Base-by-base conservation (phyloP, 1,284 basidiomycete genomes). In the Lignosus rhinocerotis region DNA sequence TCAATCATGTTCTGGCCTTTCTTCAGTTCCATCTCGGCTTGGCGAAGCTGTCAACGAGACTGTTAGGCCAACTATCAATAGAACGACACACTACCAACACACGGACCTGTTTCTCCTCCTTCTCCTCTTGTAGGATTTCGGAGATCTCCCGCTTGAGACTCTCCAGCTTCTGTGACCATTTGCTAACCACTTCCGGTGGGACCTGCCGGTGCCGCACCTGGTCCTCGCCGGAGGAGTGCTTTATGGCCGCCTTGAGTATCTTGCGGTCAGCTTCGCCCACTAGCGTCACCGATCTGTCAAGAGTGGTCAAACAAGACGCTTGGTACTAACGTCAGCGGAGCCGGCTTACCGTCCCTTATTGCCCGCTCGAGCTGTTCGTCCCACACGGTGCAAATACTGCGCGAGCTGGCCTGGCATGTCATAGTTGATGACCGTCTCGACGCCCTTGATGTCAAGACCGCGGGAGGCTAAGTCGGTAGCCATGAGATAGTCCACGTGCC, bases 391-490 rank as follows among this genome's bases (percentile, higher is more conserved):
- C 38, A 98, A 81, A 76, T 99, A 99, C 69, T 96, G 94, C 11
- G 94, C 88, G 42, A 98, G 80, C 69, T 96, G 93, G 17, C 86
- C 85, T 3, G 96, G 96, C 96, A 98, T 97, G 74, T 98, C 96
- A 72, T 95, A 98, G 75, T 98, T 98, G 72, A 98, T 94, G 57
- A 98, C 94, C 0, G 94, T 96, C 70, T 97, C 92, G n/a, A 98
- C 90, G 17, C 95, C 96, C 69, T 96, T 96, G 78, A 98, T 98
- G 76, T 98, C 96, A 33, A 98, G 81, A 75, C 96, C 96, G 66
- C 96, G 89, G 61, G 94, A 93, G 25, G 96, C 96, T 19, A 99
- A 80, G 74, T 98, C 96, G 1, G 96, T 99, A 1, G 96, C 96
- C 79, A 98, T 90, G 8, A 99, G 80, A 74, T 88, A 98, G 72